Evolutionary conservation across 2,329 filamentous ascomycete species (phyloP).

Genomic region (Chaetomiaceae sp.): DNA sequence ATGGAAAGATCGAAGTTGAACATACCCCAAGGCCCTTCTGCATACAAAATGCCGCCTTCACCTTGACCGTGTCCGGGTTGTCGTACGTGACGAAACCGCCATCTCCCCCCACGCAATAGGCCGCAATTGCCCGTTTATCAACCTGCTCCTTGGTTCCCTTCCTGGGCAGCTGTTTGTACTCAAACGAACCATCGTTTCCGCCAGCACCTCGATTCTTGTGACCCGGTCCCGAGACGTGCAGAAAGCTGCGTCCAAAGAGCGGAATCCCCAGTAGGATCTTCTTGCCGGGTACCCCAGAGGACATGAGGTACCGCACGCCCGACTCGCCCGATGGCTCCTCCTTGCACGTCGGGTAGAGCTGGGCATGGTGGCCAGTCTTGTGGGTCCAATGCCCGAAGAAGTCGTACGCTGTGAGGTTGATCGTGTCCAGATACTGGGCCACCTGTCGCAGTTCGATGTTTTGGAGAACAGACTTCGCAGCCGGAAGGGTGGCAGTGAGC

Average conservation of each 20-base stretch:
- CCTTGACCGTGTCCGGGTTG: conserved; percentile 67
- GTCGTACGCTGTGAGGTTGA: conserved; percentile 80
- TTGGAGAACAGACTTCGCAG: conserved; percentile 59
- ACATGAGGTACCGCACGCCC: conserved; percentile 60
- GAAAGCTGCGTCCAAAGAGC: conserved; percentile 69
- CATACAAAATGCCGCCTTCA: conserved; percentile 70
- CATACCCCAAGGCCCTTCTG: conserved; percentile 62
- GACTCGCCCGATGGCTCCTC: conserved; percentile 62
- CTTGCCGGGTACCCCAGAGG: conserved; percentile 60
- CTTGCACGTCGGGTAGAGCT: conserved; percentile 60
- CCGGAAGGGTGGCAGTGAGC: conserved; percentile 68
- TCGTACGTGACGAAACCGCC: conserved; percentile 78
- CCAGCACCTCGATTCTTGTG: conserved; percentile 52
- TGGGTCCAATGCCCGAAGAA: conserved; percentile 67
- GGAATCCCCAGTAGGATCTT: conserved; percentile 75
- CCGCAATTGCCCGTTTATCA: conserved; percentile 63
- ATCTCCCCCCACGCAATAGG: conserved; percentile 67
- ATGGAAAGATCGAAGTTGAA: conserved; percentile 16
- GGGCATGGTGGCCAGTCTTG: conserved; percentile 68
- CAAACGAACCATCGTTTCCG: conserved; percentile 66
- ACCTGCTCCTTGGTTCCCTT: conserved; percentile 59
- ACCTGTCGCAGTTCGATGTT: conserved; percentile 63
- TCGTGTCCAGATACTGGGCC: conserved; percentile 62
- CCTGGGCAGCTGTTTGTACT: conserved; percentile 65
- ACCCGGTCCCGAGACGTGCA: conserved; percentile 59